These are phyloP conservation scores for Cryptosporidium tyzzeri DNA, from an alignment of 169 alveolate species.

Conservation along the genomic window DNA sequence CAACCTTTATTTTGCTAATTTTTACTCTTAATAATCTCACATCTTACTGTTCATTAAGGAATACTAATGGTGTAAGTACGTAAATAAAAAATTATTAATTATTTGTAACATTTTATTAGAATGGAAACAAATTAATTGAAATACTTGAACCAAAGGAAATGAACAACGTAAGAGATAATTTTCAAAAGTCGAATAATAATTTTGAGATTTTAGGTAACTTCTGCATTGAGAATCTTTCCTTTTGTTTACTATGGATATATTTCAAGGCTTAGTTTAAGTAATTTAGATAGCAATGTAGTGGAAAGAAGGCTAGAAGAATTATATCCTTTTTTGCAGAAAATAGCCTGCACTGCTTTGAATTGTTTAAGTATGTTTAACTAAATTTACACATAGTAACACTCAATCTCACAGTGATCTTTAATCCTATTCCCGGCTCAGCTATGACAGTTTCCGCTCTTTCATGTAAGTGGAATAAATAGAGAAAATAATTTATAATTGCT, in stretches of 20 bases:
- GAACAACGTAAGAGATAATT: slow-evolving; percentile 31
- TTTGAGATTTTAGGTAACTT: slow-evolving; percentile 23
- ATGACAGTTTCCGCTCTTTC: slow-evolving; percentile 47
- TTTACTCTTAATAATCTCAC: not conserved
- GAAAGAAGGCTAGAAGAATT: slow-evolving; percentile 58
- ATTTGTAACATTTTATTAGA: not conserved
- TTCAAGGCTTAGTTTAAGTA: slow-evolving; percentile 70
- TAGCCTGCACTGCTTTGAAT: slow-evolving; percentile 14
- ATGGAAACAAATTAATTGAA: not conserved
- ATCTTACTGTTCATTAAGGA: slow-evolving; percentile 3
- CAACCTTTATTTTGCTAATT: not conserved
- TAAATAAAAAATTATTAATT: not conserved
- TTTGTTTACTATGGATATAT: slow-evolving; percentile 68
- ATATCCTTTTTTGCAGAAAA: slow-evolving; percentile 50
- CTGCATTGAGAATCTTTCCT: slow-evolving; percentile 51
- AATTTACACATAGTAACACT: not conserved
- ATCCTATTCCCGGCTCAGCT: slow-evolving; percentile 28
- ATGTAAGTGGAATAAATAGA: slow-evolving; percentile 31
- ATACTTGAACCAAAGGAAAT: slow-evolving; percentile 28
- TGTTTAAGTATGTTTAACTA: slow-evolving; percentile 55
- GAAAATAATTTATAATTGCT: not conserved
- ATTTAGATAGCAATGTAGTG: slow-evolving; percentile 15
- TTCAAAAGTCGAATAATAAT: not conserved
- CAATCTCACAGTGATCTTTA: slow-evolving; percentile 16
- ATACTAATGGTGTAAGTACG: slow-evolving; percentile 4